These are phyloP conservation scores for Taphrina confusa DNA, from an alignment of 1,139 yeast species.

Conservation along the genomic window DNA sequence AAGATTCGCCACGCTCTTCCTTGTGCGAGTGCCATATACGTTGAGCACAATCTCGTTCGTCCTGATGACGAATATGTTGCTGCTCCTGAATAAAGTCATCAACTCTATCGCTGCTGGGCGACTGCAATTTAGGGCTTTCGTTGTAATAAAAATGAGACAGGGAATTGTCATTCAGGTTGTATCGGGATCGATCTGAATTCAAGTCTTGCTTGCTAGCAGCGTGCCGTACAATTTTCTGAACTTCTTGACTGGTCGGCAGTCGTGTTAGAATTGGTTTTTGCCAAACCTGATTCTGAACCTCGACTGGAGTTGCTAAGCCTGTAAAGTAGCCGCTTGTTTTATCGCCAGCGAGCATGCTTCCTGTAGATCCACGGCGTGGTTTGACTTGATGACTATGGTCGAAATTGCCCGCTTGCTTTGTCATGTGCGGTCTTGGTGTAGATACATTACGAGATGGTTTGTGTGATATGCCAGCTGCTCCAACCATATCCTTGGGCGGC, in stretches of 20 bases:
- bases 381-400: too few species aligned
- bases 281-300: background rate
- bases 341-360: background rate
- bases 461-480: background rate
- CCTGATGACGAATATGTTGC: background rate
- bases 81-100: background rate
- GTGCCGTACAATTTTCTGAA: background rate
- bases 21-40: constrained; percentile 19
- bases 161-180: too few species aligned
- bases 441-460: too few species aligned
- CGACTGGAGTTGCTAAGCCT: background rate
- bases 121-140: background rate
- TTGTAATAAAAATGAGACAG: too few species aligned
- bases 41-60: background rate
- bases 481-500: background rate
- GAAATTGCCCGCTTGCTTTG: background rate
- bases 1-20: constrained; percentile 11
- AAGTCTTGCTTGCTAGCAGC: background rate
- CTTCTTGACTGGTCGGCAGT: background rate
- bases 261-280: background rate
- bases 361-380: background rate
- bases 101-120: background rate
- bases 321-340: background rate
- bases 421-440: background rate
- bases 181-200: background rate